Evolutionary conservation across 1,284 basidiomycete species (phyloP), one percentile per base, ranked within the genome.

Genomic region (Ustilago xerochloae): DNA sequence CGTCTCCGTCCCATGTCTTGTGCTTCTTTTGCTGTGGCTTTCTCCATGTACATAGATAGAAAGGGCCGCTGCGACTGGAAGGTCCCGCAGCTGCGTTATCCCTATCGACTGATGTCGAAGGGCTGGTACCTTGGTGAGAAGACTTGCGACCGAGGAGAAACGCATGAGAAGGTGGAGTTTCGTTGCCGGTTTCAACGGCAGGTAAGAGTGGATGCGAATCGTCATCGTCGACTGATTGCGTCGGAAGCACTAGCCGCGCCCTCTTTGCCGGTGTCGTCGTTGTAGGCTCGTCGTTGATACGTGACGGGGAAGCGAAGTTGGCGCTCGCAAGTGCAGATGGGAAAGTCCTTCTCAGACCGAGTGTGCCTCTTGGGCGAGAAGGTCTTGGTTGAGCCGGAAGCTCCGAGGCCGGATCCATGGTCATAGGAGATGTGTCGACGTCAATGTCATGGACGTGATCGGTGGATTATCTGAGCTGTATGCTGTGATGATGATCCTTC

Each of bases 1-100:
- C 84, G 60, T 85, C 85, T 7, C 80, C 92, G 75, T 94, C 93
- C 93, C 93, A 95, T 1, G 90, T 93, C 84, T 93, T 93, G 82
- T 94, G 89, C 85, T 94, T 95, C 84, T 88, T 90, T 22, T 86
- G 86, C 79, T 92, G 91, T 28, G 89, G 90, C 78, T 91, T 92
- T 24, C 93, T 88, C 78, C 79, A 84, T 12, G 73, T 71, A 63
- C 81, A 83, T 20, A 81, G 58, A 47, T 75, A 84, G 54, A 73
- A 82, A 3, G 77, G 77, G 12, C 77, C 79, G 6, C 48, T 57
- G 10, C 67, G 46, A 28, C 33, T 58, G 36, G 60, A 60, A n/a
- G 59, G 22, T 18, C 52, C 50, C n/a, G 58, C 22, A n/a, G 33
- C 39, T 43, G 66, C 39, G 20, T 39, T 56, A 30, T 49, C 26